These are phyloP conservation scores for Lojkania enalia DNA, from an alignment of 2,329 filamentous ascomycete genomes.

Conservation along the genomic window DNA sequence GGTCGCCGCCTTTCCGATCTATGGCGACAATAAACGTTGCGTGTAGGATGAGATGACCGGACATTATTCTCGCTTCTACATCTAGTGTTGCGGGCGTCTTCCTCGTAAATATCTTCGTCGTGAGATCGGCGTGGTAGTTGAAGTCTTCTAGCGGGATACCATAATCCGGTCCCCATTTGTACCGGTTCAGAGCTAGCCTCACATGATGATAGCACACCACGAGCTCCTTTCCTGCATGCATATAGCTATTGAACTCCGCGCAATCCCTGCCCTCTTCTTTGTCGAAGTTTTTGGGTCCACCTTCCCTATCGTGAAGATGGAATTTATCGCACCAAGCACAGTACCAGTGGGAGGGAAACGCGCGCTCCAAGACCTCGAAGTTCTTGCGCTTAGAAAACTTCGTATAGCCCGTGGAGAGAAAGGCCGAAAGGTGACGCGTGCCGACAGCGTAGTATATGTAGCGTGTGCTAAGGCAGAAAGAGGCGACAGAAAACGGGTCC, in stretches of 20 bases:
- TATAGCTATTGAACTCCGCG: constrained; percentile 30
- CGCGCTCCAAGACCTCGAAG: constrained; percentile 36
- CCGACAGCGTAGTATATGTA: constrained; percentile 37
- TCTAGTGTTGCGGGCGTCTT: constrained; percentile 13
- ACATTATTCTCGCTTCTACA: constrained; percentile 19
- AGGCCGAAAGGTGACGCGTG: constrained; percentile 19
- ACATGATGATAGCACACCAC: constrained; percentile 35
- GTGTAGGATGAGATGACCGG: constrained; percentile 23
- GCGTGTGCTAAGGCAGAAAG: constrained; percentile 31
- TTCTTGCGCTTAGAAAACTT: constrained; percentile 26
- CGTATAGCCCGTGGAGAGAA: constrained; percentile 18
- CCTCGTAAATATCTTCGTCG: constrained; percentile 19
- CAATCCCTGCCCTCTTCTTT: constrained; percentile 20
- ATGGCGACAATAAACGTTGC: constrained; percentile 23
- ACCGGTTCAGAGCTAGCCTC: constrained; percentile 28
- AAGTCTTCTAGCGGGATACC: constrained; percentile 29
- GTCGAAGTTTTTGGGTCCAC: constrained; percentile 13
- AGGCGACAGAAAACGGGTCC: constrained; percentile 23
- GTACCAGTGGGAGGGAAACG: constrained; percentile 38
- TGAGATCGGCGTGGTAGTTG: constrained; percentile 10
- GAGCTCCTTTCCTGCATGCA: constrained; percentile 22
- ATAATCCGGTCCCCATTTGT: constrained; percentile 23
- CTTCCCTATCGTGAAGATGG: constrained; percentile 19
- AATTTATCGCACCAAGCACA: constrained; percentile 42
- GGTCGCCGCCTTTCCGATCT: constrained; percentile 8